Percentiles rank a stretch among this genome's conserved stretches.
These are phyloP conservation scores for Taxawa tesnikishii DNA, from an alignment of 2,329 filamentous ascomycete species.

Conservation along the genomic window DNA sequence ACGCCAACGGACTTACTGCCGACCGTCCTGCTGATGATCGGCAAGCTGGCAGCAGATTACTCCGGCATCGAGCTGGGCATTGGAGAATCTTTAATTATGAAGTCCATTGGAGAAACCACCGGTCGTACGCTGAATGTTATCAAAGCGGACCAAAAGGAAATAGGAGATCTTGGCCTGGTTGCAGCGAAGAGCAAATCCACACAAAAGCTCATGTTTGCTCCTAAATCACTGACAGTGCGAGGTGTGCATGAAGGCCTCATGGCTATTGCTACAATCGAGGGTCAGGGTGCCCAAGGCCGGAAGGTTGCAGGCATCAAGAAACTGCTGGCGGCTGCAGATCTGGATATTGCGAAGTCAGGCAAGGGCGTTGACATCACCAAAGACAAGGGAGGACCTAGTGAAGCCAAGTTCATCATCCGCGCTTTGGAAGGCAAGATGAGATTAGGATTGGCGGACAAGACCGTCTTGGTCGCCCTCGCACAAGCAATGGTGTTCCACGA, in stretches of 20 bases:
- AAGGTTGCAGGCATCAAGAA: slow-evolving; percentile 97
- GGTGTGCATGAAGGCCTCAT: slow-evolving; percentile 83
- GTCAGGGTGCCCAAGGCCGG: slow-evolving; percentile 74
- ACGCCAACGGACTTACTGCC: slow-evolving; percentile 80
- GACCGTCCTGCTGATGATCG: slow-evolving; percentile 90
- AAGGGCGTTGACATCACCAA: slow-evolving; percentile 65
- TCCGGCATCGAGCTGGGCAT: slow-evolving; percentile 96
- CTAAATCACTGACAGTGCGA: slow-evolving; percentile 74
- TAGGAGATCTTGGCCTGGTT: slow-evolving; percentile 87
- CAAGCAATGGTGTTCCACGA: slow-evolving; percentile 84
- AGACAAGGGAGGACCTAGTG: slow-evolving; percentile 86
- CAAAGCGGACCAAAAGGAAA: slow-evolving; percentile 91
- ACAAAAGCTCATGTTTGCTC: slow-evolving; percentile 97
- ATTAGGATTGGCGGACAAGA: slow-evolving; percentile 83
- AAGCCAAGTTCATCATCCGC: slow-evolving; percentile 86
- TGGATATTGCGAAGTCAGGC: slow-evolving; percentile 56
- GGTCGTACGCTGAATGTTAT: slow-evolving; percentile 80
- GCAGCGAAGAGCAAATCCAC: slow-evolving; percentile 92
- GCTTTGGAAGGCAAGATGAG: slow-evolving; percentile 91
- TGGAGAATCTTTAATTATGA: slow-evolving; percentile 96
- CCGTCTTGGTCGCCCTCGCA: slow-evolving; percentile 76
- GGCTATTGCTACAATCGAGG: slow-evolving; percentile 74
- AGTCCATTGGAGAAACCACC: slow-evolving; percentile 89
- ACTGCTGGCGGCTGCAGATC: slow-evolving; percentile 79
- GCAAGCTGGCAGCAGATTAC: slow-evolving; percentile 94